phyloP scores from a whole-genome alignment of 305 asterid species.

The Fraxinus velutina region DNA sequence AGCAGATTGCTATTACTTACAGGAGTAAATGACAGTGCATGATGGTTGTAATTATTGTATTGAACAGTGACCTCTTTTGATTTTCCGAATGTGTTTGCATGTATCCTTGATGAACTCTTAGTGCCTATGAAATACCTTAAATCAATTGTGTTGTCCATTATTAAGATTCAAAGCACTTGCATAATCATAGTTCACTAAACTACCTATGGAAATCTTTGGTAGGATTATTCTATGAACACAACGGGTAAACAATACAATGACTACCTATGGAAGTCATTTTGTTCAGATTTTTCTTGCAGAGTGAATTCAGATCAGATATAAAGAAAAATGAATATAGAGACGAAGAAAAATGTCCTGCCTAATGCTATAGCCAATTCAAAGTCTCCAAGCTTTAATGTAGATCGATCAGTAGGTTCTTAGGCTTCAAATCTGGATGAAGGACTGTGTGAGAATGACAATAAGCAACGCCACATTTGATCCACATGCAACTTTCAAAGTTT shows the following conservation, averaged over 20 bases:
- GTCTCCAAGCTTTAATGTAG: no score
- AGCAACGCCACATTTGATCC: not conserved
- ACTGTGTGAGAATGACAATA: no score
- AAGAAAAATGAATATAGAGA: no score
- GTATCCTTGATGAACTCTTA: not conserved
- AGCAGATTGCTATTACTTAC: not conserved
- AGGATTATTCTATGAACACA: not conserved
- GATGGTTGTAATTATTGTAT: not conserved
- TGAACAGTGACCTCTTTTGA: not conserved
- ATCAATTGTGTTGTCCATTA: not conserved
- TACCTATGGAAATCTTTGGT: not conserved
- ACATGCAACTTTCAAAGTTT: not conserved
- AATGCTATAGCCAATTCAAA: no score
- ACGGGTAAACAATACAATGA: not conserved
- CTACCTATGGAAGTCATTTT: not conserved
- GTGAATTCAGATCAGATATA: no score
- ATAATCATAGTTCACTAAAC: not conserved
- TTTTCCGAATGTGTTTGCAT: not conserved
- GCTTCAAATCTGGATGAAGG: not conserved
- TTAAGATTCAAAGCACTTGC: not conserved
- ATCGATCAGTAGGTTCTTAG: not conserved
- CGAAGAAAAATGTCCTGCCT: no score
- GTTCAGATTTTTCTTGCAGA: not conserved
- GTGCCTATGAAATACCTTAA: not conserved
- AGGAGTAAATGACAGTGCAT: not conserved